Evolutionary conservation across 306 rosid genomes (phyloP).

Genomic region (Trifolium pratense): DNA sequence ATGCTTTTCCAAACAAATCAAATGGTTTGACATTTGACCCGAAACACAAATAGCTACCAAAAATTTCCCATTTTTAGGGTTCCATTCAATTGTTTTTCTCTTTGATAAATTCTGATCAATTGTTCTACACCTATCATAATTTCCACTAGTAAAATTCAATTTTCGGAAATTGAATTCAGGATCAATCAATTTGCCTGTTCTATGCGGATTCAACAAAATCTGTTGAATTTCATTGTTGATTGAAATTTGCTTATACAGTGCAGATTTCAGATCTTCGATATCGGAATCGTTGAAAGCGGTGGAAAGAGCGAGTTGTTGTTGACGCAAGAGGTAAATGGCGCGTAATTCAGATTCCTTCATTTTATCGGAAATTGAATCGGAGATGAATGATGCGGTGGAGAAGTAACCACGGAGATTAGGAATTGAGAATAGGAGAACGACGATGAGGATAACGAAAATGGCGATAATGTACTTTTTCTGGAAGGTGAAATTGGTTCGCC

Average conservation of each 20-base stretch:
- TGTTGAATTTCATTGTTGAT: slow-evolving; percentile 75
- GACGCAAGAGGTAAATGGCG: slow-evolving; percentile 74
- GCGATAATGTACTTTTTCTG: slow-evolving; percentile 59
- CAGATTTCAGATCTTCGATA: slow-evolving; percentile 61
- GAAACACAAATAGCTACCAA: slow-evolving; percentile 83
- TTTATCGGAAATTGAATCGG: slow-evolving; percentile 53
- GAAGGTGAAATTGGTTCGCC: slow-evolving; percentile 45
- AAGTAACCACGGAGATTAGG: slow-evolving; percentile 48
- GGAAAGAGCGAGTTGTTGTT: slow-evolving; percentile 66
- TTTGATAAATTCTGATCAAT: slow-evolving; percentile 64
- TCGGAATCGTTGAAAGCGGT: slow-evolving; percentile 55
- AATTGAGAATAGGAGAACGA: slow-evolving; percentile 56
- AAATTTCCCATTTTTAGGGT: slow-evolving; percentile 68
- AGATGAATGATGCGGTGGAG: slow-evolving; percentile 41
- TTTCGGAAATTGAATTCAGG: slow-evolving; percentile 47
- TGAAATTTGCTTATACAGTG: slow-evolving; percentile 65
- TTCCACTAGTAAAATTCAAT: slow-evolving; percentile 43
- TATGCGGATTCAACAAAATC: slow-evolving; percentile 67
- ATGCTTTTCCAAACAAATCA: slow-evolving; percentile 95
- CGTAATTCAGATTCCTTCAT: slow-evolving; percentile 81
- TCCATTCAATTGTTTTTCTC: slow-evolving; percentile 82
- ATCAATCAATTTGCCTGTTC: slow-evolving; percentile 47
- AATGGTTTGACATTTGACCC: slow-evolving; percentile 94
- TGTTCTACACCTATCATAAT: slow-evolving; percentile 62
- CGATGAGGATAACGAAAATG: slow-evolving; percentile 51